Base-by-base conservation (phyloP, 2,329 filamentous ascomycete species). In the Sporothrix mexicana region DNA sequence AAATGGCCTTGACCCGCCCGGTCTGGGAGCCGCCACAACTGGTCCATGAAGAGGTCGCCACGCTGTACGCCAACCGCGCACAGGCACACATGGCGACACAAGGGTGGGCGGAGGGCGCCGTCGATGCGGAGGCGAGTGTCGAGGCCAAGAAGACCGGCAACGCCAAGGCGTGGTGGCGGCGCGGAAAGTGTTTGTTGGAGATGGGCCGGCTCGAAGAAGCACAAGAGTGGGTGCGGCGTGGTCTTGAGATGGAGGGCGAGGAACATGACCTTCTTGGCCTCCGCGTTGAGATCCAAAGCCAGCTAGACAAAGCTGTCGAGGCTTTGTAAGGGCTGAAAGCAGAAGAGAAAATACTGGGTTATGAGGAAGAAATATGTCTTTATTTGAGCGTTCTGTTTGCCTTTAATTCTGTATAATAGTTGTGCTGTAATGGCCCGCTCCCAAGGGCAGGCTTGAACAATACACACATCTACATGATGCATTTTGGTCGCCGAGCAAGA, bases 101-200 rank as follows among this genome's bases (percentile, higher is more conserved):
- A 82, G 87, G 87, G 77, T 98, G 95, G 95, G 87, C 93, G 0
- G 94, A 96, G 83, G 96, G 90, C 5, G 88, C 92, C n/a, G 87
- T 94, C 6, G 96, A 99, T 82, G 95, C 94, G 3, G 92, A 97
- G 84, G 88, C 90, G 6, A 96, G 93, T 80, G 92, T 97, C 59
- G 95, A 97, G 85, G 91, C 93, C 75, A 95, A 95, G 86, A 88
- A 90, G 76, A 88, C 91, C 57, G 94, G 92, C 53, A 98, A 99
- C 81, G 90, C 93, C 0, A 98, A 98, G 88, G 95, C 91, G 0
- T 98, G 95, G 94, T 98, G 94, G 91, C 87, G 96, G 74, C 86
- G 93, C 74, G 96, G 93, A 10, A 90, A 90, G 84, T 97, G 94
- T 80, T 82, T 98, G 79, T 83, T 92, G 76, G 96, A 99, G 88